Evolutionary conservation across 352 stramenopile genomes (phyloP).

Genomic region (Phytophthora tentaculata): DNA sequence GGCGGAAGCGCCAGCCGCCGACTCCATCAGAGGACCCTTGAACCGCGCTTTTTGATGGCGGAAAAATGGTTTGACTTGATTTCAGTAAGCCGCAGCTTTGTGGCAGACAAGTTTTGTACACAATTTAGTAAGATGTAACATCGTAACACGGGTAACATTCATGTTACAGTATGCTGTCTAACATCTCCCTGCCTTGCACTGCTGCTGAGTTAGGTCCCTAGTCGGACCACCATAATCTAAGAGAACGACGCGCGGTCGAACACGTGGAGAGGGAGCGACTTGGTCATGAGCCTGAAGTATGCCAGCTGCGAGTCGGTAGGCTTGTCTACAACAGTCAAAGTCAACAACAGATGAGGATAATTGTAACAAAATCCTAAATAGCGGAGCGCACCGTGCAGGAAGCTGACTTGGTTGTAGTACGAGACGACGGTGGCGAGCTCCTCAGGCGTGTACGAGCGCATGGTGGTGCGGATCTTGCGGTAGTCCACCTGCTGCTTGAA

Average conservation of each 20-base stretch:
- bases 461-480: constrained; percentile 71
- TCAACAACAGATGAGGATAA: neutral
- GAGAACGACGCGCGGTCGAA: constrained; percentile 87
- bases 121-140: too few relatives aligned
- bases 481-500: constrained; percentile 89
- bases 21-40: constrained; percentile 29
- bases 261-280: constrained; percentile 77
- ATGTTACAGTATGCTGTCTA: too few relatives aligned
- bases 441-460: constrained; percentile 81
- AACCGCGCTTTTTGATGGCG: constrained; percentile 2
- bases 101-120: constrained; percentile 6
- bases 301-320: constrained; percentile 72
- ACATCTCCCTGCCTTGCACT: constrained; percentile 19
- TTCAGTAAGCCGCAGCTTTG: neutral
- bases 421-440: constrained; percentile 77
- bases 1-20: constrained; percentile 3
- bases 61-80: constrained; percentile 18
- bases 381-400: constrained; percentile 59
- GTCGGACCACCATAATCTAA: constrained; percentile 41
- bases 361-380: neutral
- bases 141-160: too few relatives aligned
- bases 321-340: constrained; percentile 52
- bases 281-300: constrained; percentile 90
- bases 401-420: constrained; percentile 89
- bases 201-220: constrained; percentile 13